phyloP scores from a whole-genome alignment of 345 rosid species.

The Iberis pinnata region DNA sequence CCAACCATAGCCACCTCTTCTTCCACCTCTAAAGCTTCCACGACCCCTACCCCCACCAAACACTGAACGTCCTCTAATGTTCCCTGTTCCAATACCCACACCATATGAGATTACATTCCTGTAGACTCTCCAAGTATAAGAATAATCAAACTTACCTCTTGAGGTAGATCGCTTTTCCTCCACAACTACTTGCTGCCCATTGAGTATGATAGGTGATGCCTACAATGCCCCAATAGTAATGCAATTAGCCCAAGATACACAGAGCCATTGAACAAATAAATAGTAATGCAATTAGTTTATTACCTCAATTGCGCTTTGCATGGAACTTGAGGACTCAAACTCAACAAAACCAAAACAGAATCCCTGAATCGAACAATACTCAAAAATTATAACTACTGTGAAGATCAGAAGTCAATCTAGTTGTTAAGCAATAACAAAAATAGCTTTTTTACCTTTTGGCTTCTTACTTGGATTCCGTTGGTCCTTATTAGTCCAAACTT shows the following conservation, averaged over 20 bases:
- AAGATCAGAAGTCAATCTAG: neutral
- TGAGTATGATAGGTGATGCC: constrained; percentile 83
- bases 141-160: constrained; percentile 56
- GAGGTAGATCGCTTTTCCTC: constrained; percentile 87
- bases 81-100: constrained; percentile 55
- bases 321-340: constrained; percentile 69
- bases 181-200: constrained; percentile 63
- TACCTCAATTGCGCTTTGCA: constrained; percentile 94
- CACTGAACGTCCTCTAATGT: constrained; percentile 52
- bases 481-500: constrained; percentile 75
- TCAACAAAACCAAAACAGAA: constrained; percentile 95
- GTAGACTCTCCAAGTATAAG: neutral
- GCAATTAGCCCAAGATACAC: neutral
- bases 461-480: constrained; percentile 78
- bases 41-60: constrained; percentile 69
- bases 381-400: neutral
- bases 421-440: neutral
- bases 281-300: neutral
- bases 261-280: neutral
- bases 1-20: constrained; percentile 49
- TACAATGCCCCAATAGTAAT: constrained; percentile 18
- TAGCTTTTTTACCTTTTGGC: constrained; percentile 51
- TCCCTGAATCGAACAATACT: constrained; percentile 47
- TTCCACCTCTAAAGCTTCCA: constrained; percentile 57
- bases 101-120: no score